Base-by-base conservation (phyloP, 1,284 basidiomycete species). In the Rhodotorula sp. region DNA sequence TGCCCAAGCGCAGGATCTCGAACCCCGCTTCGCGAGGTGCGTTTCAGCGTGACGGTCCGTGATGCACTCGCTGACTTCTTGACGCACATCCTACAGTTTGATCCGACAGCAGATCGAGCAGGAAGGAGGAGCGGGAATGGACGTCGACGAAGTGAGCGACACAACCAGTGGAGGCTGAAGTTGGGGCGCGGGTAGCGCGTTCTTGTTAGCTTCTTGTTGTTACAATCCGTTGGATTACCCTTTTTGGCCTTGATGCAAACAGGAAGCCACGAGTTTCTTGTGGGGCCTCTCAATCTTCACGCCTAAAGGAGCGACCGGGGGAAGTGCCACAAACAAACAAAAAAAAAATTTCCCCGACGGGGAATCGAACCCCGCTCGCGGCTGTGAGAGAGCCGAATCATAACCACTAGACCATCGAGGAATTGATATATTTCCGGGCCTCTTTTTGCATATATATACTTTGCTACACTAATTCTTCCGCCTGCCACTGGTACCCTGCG, bases 1-100 rank as follows among this genome's bases (percentile, higher is more conserved):
- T 72, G 91, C 92, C 43, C 85, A 89, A 59, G 94, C 93, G 77
- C 88, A 92, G 73, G 94, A 97, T 80, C 70, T 86, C 56, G 82
- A 85, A 65, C 85, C 85, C 47, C 83, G 84, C 74, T 76, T 84
- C 68, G 81, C 81, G 49, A 74, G 75, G 6, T 79, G 79, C 12
- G 83, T 85, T 64, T 3, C 26, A 26, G 5, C 4, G 8, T 31
- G 26, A 19, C 28, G n/a, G 2, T 3, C 10, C 16, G 16, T 7
- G 45, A 45, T 31, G 16, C 18, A n/a, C 60, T 45, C 12, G 28
- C 45, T 8, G 28, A 49, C 8, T 19, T 28, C 19, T 21, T 45
- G 18, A 21, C 15, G 3, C 28, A 5, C 8, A 2, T 19, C 49
- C 21, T 12, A 5, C 63, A 71, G 69, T 4, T 60, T 62, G 19